Conservation (phyloP, 257 asterid species). For the Anisodus tanguticus region DNA sequence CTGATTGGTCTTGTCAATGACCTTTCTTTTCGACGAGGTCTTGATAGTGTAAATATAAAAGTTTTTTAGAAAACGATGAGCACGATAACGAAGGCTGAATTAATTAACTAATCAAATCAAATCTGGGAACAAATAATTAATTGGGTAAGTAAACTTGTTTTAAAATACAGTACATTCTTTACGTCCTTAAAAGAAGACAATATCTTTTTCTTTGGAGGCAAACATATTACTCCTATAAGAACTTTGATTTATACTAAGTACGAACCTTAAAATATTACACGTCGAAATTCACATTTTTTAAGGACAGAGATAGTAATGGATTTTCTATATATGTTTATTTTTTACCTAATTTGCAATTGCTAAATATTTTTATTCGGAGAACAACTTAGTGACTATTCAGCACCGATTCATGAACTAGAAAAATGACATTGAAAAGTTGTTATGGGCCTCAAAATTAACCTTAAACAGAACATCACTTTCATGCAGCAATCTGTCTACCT, state of each 20-base stretch:
- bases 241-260: too few species aligned
- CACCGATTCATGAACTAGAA: not conserved
- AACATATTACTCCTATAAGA: not conserved
- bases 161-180: not conserved
- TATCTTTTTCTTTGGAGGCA: not conserved
- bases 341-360: not conserved
- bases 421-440: not conserved
- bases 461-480: slow-evolving; percentile 3
- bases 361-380: not conserved
- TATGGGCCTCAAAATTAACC: not conserved
- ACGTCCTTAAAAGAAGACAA: slow-evolving; percentile 12
- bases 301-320: not conserved
- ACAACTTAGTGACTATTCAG: not conserved
- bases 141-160: slow-evolving; percentile 3
- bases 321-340: not conserved
- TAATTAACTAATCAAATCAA: not conserved
- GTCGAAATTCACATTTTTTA: not conserved
- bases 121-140: not conserved
- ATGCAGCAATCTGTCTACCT: too few species aligned
- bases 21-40: not conserved
- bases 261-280: not conserved
- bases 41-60: not conserved
- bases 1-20: not conserved
- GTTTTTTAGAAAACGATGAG: slow-evolving; percentile 7
- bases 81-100: not conserved